A percentile compares a stretch with the other conserved stretches of the same genome.
These are phyloP conservation scores for Fusarium multiceps DNA, from an alignment of 2,329 filamentous ascomycete genomes.

Conservation along the genomic window DNA sequence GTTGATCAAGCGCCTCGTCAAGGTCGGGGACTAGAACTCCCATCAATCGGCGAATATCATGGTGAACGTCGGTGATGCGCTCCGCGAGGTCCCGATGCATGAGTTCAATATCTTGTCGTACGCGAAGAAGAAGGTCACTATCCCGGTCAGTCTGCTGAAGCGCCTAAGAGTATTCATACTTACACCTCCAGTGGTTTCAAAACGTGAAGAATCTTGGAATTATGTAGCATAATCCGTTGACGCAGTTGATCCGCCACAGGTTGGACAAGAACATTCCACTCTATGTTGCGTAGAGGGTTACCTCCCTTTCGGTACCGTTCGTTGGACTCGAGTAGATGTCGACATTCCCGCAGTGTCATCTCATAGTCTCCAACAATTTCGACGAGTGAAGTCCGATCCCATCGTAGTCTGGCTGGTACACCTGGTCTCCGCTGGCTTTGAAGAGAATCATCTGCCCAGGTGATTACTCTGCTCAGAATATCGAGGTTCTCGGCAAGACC, in stretches of 20 bases:
- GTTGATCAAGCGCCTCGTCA: constrained; percentile 40
- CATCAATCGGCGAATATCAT: constrained; percentile 43
- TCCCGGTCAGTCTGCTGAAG: constrained; percentile 2
- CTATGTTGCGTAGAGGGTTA: constrained; percentile 48
- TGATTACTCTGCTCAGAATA: constrained; percentile 47
- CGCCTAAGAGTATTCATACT: background rate
- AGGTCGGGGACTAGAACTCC: constrained; percentile 45
- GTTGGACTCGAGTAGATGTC: constrained; percentile 46
- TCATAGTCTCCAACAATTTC: constrained; percentile 50
- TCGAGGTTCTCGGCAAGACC: constrained; percentile 49
- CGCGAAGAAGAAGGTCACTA: constrained; percentile 50
- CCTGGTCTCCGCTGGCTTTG: constrained; percentile 41
- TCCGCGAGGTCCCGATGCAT: constrained; percentile 43
- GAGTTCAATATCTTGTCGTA: constrained; percentile 44
- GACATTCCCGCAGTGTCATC: constrained; percentile 49
- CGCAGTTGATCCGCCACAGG: constrained; percentile 50
- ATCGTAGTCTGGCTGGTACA: constrained; percentile 34
- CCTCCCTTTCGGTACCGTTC: constrained; percentile 43
- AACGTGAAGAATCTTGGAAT: constrained; percentile 49
- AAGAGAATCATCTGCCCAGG: constrained; percentile 45
- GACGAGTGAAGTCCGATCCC: constrained; percentile 40
- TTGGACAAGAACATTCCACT: constrained; percentile 53
- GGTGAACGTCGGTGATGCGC: constrained; percentile 40
- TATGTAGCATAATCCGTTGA: constrained; percentile 49
- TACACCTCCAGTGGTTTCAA: constrained; percentile 54